phyloP scores from a whole-genome alignment of 2,329 filamentous ascomycete species.

The Xylaria sp. region DNA sequence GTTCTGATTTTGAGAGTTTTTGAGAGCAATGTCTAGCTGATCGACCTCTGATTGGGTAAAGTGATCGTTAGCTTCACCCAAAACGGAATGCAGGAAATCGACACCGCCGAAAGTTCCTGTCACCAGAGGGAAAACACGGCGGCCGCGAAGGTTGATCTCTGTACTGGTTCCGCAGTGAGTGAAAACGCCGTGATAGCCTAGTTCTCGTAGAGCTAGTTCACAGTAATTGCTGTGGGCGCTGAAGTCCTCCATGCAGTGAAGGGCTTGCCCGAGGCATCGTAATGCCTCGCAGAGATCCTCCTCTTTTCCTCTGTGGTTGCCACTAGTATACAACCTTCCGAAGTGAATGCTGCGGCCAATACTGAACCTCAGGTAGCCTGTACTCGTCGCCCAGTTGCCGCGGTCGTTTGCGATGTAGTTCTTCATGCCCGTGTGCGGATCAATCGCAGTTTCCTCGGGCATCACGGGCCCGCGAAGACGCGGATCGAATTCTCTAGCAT shows the following conservation, averaged over 20 bases:
- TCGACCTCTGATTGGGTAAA: conserved; percentile 88
- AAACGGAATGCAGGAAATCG: conserved; percentile 84
- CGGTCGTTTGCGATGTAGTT: conserved; percentile 97
- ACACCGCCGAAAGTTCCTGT: conserved; percentile 83
- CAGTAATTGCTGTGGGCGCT: conserved; percentile 87
- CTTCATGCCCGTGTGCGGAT: conserved; percentile 90
- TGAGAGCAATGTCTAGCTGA: conserved; percentile 79
- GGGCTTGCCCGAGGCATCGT: conserved; percentile 77
- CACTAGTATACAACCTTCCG: conserved; percentile 78
- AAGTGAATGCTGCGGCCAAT: conserved; percentile 80
- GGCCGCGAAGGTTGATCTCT: conserved; percentile 73
- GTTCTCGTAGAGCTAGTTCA: conserved; percentile 79
- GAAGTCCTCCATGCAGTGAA: conserved; percentile 83
- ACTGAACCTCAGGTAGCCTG: conserved; percentile 84
- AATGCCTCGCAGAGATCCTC: conserved; percentile 84
- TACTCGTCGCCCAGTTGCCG: conserved; percentile 88
- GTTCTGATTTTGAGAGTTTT: conserved; percentile 72
- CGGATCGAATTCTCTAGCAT: conserved; percentile 84
- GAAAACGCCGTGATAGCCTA: conserved; percentile 76
- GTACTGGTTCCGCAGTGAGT: conserved; percentile 76
- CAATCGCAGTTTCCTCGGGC: conserved; percentile 76
- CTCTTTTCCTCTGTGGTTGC: conserved; percentile 72
- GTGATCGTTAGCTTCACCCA: conserved; percentile 82
- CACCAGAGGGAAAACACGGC: conserved; percentile 77
- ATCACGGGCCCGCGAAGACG: conserved; percentile 84